Base-by-base conservation (phyloP, 352 stramenopile species). In the Globisporangium ultimum region DNA sequence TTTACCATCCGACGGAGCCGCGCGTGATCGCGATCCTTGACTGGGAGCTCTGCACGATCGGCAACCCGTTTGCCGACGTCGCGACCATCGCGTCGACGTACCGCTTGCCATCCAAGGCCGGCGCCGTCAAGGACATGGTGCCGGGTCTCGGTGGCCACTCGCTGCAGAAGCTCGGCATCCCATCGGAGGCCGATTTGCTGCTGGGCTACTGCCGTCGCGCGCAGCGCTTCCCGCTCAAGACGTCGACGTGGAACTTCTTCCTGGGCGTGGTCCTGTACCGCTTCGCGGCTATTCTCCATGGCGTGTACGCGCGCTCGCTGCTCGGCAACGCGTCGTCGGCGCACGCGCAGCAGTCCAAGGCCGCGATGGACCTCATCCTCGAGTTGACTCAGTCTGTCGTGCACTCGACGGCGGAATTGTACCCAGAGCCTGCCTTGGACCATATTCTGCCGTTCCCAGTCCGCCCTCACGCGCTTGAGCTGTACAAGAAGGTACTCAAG, bases 41-140 rank as follows among this genome's bases (percentile, higher is more conserved):
- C 72, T 96, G 88, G 88, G 88, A 96, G 58, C 64, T 96, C 20
- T 90, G 79, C 60, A 96, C 88, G 24, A 80, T 96, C 46, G 88
- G 88, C 53, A 89, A 96, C 58, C 84, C 84, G 20, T 84, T 95
- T 54, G 67, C 80, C 1, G 88, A 95, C 64, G 66, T 96, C 4
- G 84, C 86, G 20, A 93, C 87, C 12, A 58, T 91, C 17, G 67
- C 67, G n/a, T 80, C 71, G 5, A 54, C 67, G 3, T 93, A 87
- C 70, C 71, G 74, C 55, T 53, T 85, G 28, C 80, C 80, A 0
- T 46, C 49, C 4, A 60, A 76, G 43, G 60, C 34, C 20, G 58
- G 69, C 53, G 74, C 71, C 41, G 64, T 82, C 52, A 87, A 74
- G 28, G 68, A 79, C 63, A 76, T 88, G 66, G 63, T 80, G 2